Evolutionary conservation across 805 yeast species (phyloP).

Genomic region (Hanseniaspora vineae): DNA sequence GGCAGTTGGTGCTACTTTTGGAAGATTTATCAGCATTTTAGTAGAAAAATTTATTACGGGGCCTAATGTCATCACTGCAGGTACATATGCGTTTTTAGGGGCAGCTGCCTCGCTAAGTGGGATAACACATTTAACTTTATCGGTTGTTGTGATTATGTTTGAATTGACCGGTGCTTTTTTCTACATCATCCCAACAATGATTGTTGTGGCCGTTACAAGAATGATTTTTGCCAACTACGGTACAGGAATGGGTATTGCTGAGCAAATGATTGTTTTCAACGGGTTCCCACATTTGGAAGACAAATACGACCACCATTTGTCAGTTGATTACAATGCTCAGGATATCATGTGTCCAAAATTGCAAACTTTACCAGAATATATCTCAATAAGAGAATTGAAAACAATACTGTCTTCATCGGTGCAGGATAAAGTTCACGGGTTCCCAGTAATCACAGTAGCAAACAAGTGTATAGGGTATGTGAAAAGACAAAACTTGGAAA

Average conservation of each 20-base stretch:
- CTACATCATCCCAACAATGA: slow-evolving; percentile 91
- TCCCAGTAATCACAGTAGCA: slow-evolving; percentile 17
- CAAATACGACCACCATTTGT: slow-evolving; percentile 49
- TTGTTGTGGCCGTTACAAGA: slow-evolving; percentile 81
- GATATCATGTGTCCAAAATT: slow-evolving; percentile 16
- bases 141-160: slow-evolving; percentile 92
- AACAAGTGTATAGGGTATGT: slow-evolving; percentile 7
- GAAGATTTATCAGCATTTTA: slow-evolving; percentile 70
- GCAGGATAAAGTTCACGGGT: slow-evolving; percentile 14
- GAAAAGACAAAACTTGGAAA: slow-evolving; percentile 7
- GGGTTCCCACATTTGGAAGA: slow-evolving; percentile 72
- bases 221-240: slow-evolving; percentile 68
- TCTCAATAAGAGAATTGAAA: slow-evolving; percentile 9
- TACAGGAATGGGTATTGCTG: slow-evolving; percentile 75
- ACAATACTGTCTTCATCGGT: not conserved
- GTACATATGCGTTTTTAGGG: slow-evolving; percentile 90
- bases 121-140: slow-evolving; percentile 80
- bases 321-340: slow-evolving; percentile 40
- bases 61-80: slow-evolving; percentile 65
- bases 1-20: slow-evolving; percentile 94
- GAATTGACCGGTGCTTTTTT: slow-evolving; percentile 91
- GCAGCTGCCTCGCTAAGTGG: slow-evolving; percentile 95
- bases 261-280: slow-evolving; percentile 80
- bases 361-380: slow-evolving; percentile 15
- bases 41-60: slow-evolving; percentile 39